Conservation (phyloP, 768 basidiomycete genomes). For the Pleurotus tuoliensis region DNA sequence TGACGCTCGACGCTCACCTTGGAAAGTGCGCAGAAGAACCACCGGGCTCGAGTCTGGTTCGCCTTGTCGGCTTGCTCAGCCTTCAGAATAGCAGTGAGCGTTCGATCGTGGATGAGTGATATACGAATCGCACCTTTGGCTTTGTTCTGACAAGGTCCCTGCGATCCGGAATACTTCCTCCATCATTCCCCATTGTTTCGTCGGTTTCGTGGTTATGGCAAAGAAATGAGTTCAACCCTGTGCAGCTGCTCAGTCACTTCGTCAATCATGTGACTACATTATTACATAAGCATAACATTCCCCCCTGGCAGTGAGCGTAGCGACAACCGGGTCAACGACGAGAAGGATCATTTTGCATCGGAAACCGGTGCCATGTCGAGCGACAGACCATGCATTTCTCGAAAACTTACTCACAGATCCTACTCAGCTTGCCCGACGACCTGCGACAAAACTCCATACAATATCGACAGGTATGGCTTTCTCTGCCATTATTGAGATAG, state of each 20-base stretch:
- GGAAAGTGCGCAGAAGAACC: constrained; percentile 93
- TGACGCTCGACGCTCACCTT: constrained; percentile 52
- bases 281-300: too few relatives aligned
- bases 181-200: constrained; percentile 76
- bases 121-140: constrained; percentile 49
- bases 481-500: neutral
- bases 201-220: neutral
- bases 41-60: constrained; percentile 81
- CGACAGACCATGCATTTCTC: constrained; percentile 60
- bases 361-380: too few relatives aligned
- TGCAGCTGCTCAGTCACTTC: too few relatives aligned
- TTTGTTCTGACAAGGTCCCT: constrained; percentile 73
- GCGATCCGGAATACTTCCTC: constrained; percentile 83
- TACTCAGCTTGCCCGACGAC: constrained; percentile 69
- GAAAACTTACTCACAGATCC: constrained; percentile 61
- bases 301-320: too few relatives aligned
- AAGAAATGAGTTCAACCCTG: neutral
- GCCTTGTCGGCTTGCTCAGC: constrained; percentile 89
- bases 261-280: too few relatives aligned
- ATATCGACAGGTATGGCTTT: constrained; percentile 62
- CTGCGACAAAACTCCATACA: constrained; percentile 76
- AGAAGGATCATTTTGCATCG: too few relatives aligned
- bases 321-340: too few relatives aligned
- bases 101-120: neutral
- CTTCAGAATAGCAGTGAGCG: constrained; percentile 22